phyloP scores from a whole-genome alignment of 2,329 filamentous ascomycete genomes.

The Stylonectria norvegica region DNA sequence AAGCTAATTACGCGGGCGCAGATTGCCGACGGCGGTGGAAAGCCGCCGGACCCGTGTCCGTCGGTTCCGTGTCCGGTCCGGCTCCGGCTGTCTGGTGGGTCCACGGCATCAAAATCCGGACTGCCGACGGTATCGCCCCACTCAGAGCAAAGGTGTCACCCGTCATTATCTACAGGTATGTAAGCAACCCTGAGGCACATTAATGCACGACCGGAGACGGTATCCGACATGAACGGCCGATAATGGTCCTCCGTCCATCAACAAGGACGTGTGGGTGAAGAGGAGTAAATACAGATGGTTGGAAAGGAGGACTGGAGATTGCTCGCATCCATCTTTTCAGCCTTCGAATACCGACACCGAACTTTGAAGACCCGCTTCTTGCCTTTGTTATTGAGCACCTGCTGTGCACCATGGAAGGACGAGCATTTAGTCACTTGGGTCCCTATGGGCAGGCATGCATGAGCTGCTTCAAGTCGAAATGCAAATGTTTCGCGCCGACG shows the following conservation, averaged over 20 bases:
- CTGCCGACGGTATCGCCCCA: not conserved
- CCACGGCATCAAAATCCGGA: no score
- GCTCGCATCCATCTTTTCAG: not conserved
- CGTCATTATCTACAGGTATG: not conserved
- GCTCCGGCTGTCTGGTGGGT: no score
- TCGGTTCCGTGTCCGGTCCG: no score
- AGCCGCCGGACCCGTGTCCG: no score
- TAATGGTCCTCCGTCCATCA: not conserved
- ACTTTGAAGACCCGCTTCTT: not conserved
- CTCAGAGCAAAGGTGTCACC: not conserved
- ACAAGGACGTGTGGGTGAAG: not conserved
- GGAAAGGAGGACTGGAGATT: not conserved
- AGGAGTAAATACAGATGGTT: not conserved
- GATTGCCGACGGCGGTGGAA: no score
- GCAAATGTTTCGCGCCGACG: not conserved
- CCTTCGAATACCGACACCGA: not conserved
- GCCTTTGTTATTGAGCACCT: not conserved
- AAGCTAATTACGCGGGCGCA: no score
- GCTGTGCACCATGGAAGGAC: not conserved
- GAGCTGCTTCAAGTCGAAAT: constrained; percentile 1
- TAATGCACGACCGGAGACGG: not conserved
- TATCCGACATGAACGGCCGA: not conserved
- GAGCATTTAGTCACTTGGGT: not conserved
- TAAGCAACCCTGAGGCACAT: not conserved
- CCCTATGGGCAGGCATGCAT: not conserved